These are phyloP conservation scores for Coleophoma crateriformis DNA, from an alignment of 2,329 filamentous ascomycete genomes.

Conservation along the genomic window DNA sequence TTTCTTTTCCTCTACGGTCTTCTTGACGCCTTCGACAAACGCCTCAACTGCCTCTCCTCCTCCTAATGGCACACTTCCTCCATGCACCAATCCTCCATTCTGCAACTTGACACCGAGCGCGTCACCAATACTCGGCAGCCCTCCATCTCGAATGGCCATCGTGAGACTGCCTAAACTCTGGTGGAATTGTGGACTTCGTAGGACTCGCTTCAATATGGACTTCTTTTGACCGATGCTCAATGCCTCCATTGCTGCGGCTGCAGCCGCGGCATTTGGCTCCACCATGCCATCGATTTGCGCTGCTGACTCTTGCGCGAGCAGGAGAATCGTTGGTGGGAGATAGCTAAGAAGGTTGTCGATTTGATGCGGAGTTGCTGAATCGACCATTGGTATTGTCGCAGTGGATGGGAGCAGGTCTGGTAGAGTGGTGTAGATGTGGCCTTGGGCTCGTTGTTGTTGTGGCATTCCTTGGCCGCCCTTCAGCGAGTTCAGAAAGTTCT, in stretches of 20 bases:
- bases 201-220: conserved; percentile 70
- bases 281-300: conserved; percentile 49
- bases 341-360: conserved; percentile 72
- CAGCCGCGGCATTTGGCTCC: conserved; percentile 63
- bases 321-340: conserved; percentile 72
- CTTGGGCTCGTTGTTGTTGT: conserved; percentile 40
- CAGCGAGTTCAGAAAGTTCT: conserved; percentile 83
- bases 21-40: conserved; percentile 86
- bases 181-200: conserved; percentile 84
- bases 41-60: conserved; percentile 85
- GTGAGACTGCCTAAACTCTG: conserved; percentile 84
- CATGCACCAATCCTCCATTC: conserved; percentile 76
- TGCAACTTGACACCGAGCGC: conserved; percentile 75
- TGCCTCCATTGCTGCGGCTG: conserved; percentile 68
- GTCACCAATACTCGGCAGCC: conserved; percentile 82
- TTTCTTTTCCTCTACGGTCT: conserved; percentile 58
- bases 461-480: conserved; percentile 42
- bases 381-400: conserved; percentile 72
- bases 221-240: conserved; percentile 75
- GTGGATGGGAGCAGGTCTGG: conserved; percentile 77
- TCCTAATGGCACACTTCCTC: conserved; percentile 77
- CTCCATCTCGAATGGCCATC: conserved; percentile 83
- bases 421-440: conserved; percentile 73
- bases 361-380: conserved; percentile 48
- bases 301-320: conserved; percentile 65